Evolutionary conservation across 441 rosid species (phyloP), one percentile per base, ranked within the genome.

Genomic region (Corymbia calophylla): DNA sequence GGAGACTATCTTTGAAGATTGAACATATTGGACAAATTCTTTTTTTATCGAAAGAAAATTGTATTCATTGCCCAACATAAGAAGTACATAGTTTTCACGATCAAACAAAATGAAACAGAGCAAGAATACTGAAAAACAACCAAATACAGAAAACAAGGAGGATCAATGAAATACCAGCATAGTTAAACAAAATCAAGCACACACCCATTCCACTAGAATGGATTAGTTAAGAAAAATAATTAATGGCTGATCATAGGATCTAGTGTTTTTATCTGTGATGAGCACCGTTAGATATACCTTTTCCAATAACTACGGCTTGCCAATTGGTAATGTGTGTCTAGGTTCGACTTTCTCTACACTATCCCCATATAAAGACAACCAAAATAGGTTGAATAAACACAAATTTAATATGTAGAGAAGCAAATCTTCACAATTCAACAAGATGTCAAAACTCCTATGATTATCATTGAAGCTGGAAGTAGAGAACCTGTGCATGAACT

Each of bases 291-390:
- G 3, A 56, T 21, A 23, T 56, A 21, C 1, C 3, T 58, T 23
- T 29, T 58, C 6, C 11, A 23, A 58, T 58, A 58, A 58, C 13
- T 58, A 58, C 3, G 1, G 17, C 1, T 58, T 58, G 14, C 6
- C 1, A 23, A 29, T 23, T 58, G 14, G 14, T 9, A 6, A 13
- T 56, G 62, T 0, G 0, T 0, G 6, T 29, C 29, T 56, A 56
- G 25, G 2, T 56, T 56, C 25, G 62, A 56, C 29, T 56, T 56
- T 29, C 62, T 56, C 29, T 13, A 56, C 62, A 56, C 62, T 56
- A 23, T 56, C 0, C 29, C 25, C 0, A 0, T 58, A 58, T 23
- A 58, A 29, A 23, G 14, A 58, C 62, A 58, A 58, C 29, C 62
- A 58, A 58, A 58, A 58, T 58, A 58, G 29, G 1, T 58, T 23